Percentiles rank a stretch among this genome's conserved stretches.
phyloP scores from a whole-genome alignment of 192 early-diverging fungal genomes.

The Mortierella alpina region DNA sequence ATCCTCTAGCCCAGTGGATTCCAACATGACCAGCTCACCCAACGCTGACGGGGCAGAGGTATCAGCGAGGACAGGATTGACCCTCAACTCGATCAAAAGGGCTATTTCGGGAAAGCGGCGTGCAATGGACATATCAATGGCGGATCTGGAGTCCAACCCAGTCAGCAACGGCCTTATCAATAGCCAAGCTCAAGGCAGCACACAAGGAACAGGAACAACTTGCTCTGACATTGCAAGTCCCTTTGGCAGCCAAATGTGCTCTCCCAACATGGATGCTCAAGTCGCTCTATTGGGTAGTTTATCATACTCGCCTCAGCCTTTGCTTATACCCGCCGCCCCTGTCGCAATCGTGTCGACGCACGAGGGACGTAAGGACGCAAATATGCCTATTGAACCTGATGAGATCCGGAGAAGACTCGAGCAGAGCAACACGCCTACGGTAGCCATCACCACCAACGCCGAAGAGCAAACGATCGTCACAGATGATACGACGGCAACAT shows the following conservation, averaged over 20 bases:
- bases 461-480: not conserved
- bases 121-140: slow-evolving; percentile 13
- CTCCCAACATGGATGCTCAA: slow-evolving; percentile 22
- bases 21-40: not conserved
- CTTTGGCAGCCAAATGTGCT: not conserved
- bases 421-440: slow-evolving; percentile 1
- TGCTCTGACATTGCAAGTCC: slow-evolving; percentile 18
- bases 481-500: not conserved
- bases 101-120: slow-evolving; percentile 29
- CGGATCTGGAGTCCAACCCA: slow-evolving; percentile 33
- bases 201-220: not conserved
- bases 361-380: slow-evolving; percentile 25
- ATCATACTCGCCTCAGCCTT: slow-evolving; percentile 17
- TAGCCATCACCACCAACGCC: not conserved
- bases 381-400: not conserved
- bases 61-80: slow-evolving; percentile 23
- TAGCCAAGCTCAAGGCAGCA: not conserved
- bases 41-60: not conserved
- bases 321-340: slow-evolving; percentile 21
- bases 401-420: slow-evolving; percentile 12
- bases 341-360: not conserved
- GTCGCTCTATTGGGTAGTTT: slow-evolving; percentile 21
- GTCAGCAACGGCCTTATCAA: not conserved
- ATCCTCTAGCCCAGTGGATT: not conserved
- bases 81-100: slow-evolving; percentile 36